Evolutionary conservation across 2,329 filamentous ascomycete species (phyloP), one percentile per base, ranked within the genome.

Genomic region (Tothia fuscella): DNA sequence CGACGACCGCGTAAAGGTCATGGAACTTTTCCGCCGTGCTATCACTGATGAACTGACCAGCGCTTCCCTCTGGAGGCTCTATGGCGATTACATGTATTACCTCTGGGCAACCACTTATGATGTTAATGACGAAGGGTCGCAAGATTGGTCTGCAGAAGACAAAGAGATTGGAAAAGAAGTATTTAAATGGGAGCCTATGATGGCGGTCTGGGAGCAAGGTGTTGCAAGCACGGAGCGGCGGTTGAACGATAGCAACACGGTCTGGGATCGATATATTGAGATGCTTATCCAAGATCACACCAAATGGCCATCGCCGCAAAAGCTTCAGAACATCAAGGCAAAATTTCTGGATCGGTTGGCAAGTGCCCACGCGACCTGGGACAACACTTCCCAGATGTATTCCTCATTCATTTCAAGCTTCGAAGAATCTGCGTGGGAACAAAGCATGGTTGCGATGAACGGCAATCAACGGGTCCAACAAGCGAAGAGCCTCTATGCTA

Each of bases 211-310:
- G 72, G 74, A 79, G 55, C 71, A 82, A 52, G 84, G 76, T 26
- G 78, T 83, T 50, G 71, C 79, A 47, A 74, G 76, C 31, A 82
- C 83, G 41, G 76, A 79, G 54, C 84, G 80, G 59, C 80, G 82
- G 46, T 65, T 91, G 44, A 74, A 74, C 54, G 82, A 87, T 56
- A 89, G 84, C 54, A 79, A 87, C 55, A 61, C 77, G 43, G 70
- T 91, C 9, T 93, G 84, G 84, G 75, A 88, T 54, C 76, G 79
- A 48, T 89, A 82, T 71, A 69, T 85, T 32, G 75, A 78, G 41
- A 71, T 86, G 35, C 71, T 87, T 56, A 68, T 81, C 56, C 74
- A 82, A 49, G 73, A 82, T 49, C 69, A 88, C 16, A 69, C 62
- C 64, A 71, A 41, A 59, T 65, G 50, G 71, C 74, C 49, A 53